Evolutionary conservation across 2,329 filamentous ascomycete species (phyloP).

Genomic region (Phoma sp.): DNA sequence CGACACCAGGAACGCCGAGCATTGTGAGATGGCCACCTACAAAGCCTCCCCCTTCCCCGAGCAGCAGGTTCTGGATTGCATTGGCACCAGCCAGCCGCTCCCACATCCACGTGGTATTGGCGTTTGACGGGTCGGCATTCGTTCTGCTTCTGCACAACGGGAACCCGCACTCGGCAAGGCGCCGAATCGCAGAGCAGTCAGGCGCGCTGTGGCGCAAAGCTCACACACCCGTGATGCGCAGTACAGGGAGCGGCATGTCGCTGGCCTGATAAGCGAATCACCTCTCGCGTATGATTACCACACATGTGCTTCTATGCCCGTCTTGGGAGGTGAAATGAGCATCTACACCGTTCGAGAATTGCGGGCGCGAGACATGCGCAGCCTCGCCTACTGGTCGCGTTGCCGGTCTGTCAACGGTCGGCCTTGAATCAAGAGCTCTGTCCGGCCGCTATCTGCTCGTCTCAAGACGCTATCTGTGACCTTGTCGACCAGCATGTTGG

Average conservation of each 20-base stretch:
- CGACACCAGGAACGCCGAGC: background rate
- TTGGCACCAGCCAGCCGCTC: slow-evolving; percentile 5
- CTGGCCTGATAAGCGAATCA: slow-evolving; percentile 11
- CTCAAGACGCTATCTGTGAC: slow-evolving; percentile 7
- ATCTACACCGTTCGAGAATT: slow-evolving; percentile 7
- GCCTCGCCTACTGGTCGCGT: slow-evolving; percentile 1
- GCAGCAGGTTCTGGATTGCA: background rate
- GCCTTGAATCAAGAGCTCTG: background rate
- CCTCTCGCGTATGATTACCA: slow-evolving; percentile 10
- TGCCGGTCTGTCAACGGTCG: slow-evolving; percentile 3
- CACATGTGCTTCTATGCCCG: slow-evolving; percentile 14
- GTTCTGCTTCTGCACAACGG: slow-evolving; percentile 12
- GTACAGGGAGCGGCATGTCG: slow-evolving; percentile 3
- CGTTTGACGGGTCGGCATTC: slow-evolving; percentile 10
- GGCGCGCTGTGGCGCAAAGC: slow-evolving; percentile 5
- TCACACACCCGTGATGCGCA: slow-evolving; percentile 3
- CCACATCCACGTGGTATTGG: slow-evolving; percentile 2
- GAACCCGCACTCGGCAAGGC: slow-evolving; percentile 3
- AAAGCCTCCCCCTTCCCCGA: background rate
- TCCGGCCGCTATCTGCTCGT: slow-evolving; percentile 1
- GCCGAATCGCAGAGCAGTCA: background rate
- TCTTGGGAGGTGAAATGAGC: slow-evolving; percentile 13
- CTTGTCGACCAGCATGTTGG: slow-evolving; percentile 1
- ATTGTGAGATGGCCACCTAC: background rate
- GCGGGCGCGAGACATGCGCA: slow-evolving; percentile 8